phyloP scores from a whole-genome alignment of 306 rosid genomes.

The Psophocarpus tetragonolobus region DNA sequence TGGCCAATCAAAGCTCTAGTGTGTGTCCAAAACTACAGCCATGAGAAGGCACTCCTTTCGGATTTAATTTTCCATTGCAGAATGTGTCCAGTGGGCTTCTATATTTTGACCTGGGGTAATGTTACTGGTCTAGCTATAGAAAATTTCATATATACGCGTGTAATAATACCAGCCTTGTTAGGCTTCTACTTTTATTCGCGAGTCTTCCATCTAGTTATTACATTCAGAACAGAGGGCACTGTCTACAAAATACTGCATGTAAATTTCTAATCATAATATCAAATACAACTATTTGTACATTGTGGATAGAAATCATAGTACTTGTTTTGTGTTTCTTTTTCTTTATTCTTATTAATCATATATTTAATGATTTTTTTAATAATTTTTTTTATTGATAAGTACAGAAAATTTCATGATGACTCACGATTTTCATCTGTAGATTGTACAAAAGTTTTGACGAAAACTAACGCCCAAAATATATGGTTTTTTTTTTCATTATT shows the following conservation, averaged over 20 bases:
- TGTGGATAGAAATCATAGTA: no score
- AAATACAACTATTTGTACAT: neutral
- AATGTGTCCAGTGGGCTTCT: neutral
- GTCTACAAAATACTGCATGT: neutral
- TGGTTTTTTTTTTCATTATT: neutral
- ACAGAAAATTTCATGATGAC: no score
- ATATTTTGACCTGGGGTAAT: neutral
- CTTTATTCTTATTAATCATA: no score
- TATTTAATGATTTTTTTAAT: no score
- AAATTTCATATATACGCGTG: neutral
- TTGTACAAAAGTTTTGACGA: neutral
- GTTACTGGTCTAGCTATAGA: neutral
- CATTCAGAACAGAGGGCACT: neutral
- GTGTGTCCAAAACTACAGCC: slow-evolving; percentile 72
- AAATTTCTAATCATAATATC: slow-evolving; percentile 2
- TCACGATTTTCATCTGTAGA: no score
- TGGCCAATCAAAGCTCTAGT: slow-evolving; percentile 55
- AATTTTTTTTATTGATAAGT: no score
- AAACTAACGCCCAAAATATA: neutral
- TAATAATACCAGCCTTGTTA: neutral
- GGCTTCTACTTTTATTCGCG: neutral
- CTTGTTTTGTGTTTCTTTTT: no score
- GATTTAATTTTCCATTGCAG: neutral
- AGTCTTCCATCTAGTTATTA: neutral
- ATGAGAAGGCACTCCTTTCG: slow-evolving; percentile 42